Evolutionary conservation across 139 green algal species (phyloP).

Genomic region (Chloropicon primus): DNA sequence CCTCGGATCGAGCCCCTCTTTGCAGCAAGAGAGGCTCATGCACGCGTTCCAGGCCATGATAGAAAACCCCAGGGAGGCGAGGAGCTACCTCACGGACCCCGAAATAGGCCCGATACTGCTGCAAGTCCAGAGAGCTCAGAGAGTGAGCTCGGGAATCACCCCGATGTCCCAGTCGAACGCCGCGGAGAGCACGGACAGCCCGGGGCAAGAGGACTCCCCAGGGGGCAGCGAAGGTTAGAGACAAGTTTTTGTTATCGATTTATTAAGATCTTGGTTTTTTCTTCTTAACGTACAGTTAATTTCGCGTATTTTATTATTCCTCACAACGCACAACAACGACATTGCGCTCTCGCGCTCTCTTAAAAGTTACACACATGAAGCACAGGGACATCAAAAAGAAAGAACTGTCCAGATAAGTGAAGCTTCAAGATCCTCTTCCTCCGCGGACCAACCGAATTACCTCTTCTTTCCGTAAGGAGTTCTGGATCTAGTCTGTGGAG

Average conservation of each 20-base stretch:
- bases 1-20: background rate
- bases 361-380: too few species aligned
- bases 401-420: too few species aligned
- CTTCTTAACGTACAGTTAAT: too few species aligned
- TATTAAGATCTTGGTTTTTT: too few species aligned
- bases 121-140: conserved; percentile 2
- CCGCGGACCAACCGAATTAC: too few species aligned
- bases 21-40: conserved; percentile 6
- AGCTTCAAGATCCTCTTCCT: too few species aligned
- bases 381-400: too few species aligned
- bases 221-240: background rate
- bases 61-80: conserved; percentile 1
- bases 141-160: background rate
- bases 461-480: background rate
- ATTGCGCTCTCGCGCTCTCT: too few species aligned
- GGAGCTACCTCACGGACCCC: conserved; percentile 4
- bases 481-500: background rate
- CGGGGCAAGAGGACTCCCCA: background rate
- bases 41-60: conserved; percentile 11
- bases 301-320: too few species aligned
- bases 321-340: too few species aligned
- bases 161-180: background rate
- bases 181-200: background rate
- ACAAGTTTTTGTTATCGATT: too few species aligned
- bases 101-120: conserved; percentile 10